Evolutionary conservation across 352 stramenopile genomes (phyloP), one percentile per base, ranked within the genome.

Genomic region (Hyphochytrium catenoides): DNA sequence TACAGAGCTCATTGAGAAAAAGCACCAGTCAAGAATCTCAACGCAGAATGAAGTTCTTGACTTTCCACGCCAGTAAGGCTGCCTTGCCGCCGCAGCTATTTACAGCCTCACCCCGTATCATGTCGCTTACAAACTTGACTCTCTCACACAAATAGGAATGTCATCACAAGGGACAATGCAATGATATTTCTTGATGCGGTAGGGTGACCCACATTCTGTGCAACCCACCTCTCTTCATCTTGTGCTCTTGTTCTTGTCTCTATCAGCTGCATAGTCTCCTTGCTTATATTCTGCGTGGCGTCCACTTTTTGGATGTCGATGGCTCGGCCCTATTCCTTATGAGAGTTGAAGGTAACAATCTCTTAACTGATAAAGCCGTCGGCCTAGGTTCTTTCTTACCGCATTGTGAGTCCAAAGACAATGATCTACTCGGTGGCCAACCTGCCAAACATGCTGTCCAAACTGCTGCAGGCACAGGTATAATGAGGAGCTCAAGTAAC

Each of bases 101-200:
- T n/a, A n/a, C n/a, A n/a, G n/a, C n/a, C n/a, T n/a, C n/a, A n/a
- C n/a, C n/a, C n/a, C n/a, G n/a, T n/a, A n/a, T n/a, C n/a, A n/a
- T n/a, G n/a, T n/a, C n/a, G n/a, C n/a, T n/a, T n/a, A n/a, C n/a
- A n/a, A n/a, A n/a, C n/a, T n/a, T n/a, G n/a, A n/a, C n/a, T n/a
- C n/a, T n/a, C n/a, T n/a, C n/a, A n/a, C n/a, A n/a, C n/a, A n/a
- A 46, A 46, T 27, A 31, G 41, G 31, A 31, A 37, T 19, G 50
- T 58, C 2, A 58, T 58, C 19, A 57, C 50, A 16, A 39, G 50
- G 16, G 50, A 58, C 44, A 58, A 58, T 38, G 48, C 48, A n/a
- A 40, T 36, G 17, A 51, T 54, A 27, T 48, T 47, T 23, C 34
- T 55, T 16, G 48, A 54, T 41, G 48, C 46, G 12, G 48, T 50